Evolutionary conservation across 129 eudicot genomes (phyloP).

Genomic region (Glebionis coronaria): DNA sequence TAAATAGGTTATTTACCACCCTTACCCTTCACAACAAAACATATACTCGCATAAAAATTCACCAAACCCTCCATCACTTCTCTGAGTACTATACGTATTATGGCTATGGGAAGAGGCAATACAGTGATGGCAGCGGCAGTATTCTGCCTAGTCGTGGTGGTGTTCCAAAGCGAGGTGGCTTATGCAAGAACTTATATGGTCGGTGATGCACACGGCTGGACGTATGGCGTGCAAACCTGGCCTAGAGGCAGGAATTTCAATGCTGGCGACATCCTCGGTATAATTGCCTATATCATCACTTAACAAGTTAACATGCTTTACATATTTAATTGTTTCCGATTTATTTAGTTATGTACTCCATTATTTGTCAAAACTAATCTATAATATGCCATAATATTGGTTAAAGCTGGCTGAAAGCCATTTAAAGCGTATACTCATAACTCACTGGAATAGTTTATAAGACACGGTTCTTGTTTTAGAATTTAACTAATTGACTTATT

Average conservation of each 20-base stretch:
- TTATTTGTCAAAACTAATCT: too few species aligned
- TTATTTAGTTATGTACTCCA: too few species aligned
- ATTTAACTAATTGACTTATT: background rate
- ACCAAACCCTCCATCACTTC: constrained; percentile 5
- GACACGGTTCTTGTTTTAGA: background rate
- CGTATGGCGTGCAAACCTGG: constrained; percentile 46
- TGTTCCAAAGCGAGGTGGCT: constrained; percentile 33
- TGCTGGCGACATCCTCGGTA: constrained; percentile 81
- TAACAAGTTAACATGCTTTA: too few species aligned
- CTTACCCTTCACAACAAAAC: constrained; percentile 14
- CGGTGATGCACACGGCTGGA: constrained; percentile 67
- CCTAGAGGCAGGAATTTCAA: constrained; percentile 52
- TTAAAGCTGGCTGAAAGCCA: too few species aligned
- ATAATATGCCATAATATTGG: too few species aligned
- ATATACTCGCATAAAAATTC: constrained; percentile 7
- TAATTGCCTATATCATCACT: background rate
- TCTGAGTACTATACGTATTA: background rate
- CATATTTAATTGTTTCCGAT: background rate
- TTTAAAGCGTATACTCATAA: too few species aligned
- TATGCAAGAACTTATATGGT: constrained; percentile 51
- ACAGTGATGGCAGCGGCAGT: constrained; percentile 32
- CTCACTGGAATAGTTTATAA: background rate
- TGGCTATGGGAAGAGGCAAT: constrained; percentile 80
- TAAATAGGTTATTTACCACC: constrained; percentile 26
- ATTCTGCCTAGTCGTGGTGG: constrained; percentile 29